These are phyloP conservation scores for Onygenales sp. DNA, from an alignment of 2,329 filamentous ascomycete genomes.

Conservation along the genomic window DNA sequence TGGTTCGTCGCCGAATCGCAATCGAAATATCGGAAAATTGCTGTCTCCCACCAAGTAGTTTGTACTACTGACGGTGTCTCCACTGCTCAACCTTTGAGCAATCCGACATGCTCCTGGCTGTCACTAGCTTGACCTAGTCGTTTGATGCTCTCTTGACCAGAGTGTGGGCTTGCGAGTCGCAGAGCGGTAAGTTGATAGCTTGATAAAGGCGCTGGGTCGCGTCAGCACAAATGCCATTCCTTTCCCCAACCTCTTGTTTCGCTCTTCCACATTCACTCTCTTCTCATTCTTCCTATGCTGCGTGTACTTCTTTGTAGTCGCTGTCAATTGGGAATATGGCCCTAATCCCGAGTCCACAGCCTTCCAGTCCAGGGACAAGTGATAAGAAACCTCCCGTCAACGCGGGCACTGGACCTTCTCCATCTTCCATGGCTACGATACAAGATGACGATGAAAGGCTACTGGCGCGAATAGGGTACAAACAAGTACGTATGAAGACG, in stretches of 20 bases:
- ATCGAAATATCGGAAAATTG: not conserved
- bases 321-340: conserved; percentile 5
- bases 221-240: not conserved
- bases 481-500: conserved; percentile 39
- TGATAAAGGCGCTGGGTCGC: not conserved
- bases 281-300: not conserved
- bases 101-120: not conserved
- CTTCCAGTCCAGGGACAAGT: not conserved
- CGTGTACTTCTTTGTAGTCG: not conserved
- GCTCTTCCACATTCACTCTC: not conserved
- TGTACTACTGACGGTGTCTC: not conserved
- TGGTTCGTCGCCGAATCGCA: not conserved
- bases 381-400: conserved; percentile 3
- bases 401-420: not conserved
- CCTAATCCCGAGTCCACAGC: conserved; percentile 8
- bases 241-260: not conserved
- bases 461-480: conserved; percentile 53
- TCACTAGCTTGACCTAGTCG: not conserved
- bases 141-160: conserved; percentile 4
- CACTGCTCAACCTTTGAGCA: not conserved
- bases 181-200: not conserved
- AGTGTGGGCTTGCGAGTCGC: not conserved
- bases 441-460: conserved; percentile 51
- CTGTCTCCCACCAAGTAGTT: not conserved
- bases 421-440: conserved; percentile 32